phyloP scores from a whole-genome alignment of 1,139 yeast species.

The Hanseniaspora gamundiae region DNA sequence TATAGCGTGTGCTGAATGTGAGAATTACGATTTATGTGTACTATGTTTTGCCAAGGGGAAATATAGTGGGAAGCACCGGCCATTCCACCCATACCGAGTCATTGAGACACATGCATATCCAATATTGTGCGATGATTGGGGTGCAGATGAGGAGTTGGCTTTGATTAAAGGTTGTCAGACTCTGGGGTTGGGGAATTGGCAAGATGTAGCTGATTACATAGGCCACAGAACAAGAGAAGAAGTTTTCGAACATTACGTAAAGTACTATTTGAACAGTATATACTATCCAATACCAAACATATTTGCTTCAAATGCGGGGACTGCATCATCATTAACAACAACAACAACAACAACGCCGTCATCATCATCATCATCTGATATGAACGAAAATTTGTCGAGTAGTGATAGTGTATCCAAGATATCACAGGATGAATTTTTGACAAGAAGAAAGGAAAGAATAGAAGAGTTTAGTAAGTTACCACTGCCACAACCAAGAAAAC shows the following conservation, averaged over 20 bases:
- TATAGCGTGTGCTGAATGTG: constrained; percentile 81
- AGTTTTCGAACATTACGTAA: constrained; percentile 69
- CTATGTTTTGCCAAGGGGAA: constrained; percentile 88
- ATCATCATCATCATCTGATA: too few relatives aligned
- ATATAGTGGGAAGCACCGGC: constrained; percentile 74
- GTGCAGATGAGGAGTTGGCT: constrained; percentile 91
- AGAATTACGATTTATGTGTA: constrained; percentile 90
- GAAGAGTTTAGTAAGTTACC: constrained; percentile 61
- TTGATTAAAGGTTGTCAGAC: constrained; percentile 87
- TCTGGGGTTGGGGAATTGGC: constrained; percentile 93
- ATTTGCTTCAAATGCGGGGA: too few relatives aligned
- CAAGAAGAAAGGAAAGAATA: constrained; percentile 55
- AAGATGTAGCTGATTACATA: constrained; percentile 86
- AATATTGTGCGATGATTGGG: constrained; percentile 85
- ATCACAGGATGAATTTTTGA: constrained; percentile 57
- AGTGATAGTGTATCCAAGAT: constrained; percentile 26
- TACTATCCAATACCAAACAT: constrained; percentile 78
- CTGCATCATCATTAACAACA: constrained; percentile 33
- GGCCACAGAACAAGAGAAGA: constrained; percentile 90
- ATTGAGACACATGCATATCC: constrained; percentile 95
- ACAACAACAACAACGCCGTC: too few relatives aligned
- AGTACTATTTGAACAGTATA: constrained; percentile 53
- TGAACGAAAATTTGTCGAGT: too few relatives aligned
- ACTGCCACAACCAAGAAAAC: constrained; percentile 71
- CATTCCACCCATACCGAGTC: constrained; percentile 85